Percentiles rank a stretch among this genome's conserved stretches.
phyloP scores from a whole-genome alignment of 192 early-diverging fungal species.

The Umbelopsis sp. region DNA sequence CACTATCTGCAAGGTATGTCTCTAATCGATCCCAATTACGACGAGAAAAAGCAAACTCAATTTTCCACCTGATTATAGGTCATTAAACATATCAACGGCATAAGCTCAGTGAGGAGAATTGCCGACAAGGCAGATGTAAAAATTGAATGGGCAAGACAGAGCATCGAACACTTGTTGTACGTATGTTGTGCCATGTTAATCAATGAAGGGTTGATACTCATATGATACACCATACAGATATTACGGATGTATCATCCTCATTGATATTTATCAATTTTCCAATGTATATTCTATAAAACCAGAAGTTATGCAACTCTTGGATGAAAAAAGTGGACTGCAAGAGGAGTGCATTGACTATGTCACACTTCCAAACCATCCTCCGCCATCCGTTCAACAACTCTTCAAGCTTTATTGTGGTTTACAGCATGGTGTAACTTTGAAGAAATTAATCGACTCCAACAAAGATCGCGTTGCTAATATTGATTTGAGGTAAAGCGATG shows the following conservation, averaged over 20 bases:
- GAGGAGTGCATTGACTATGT: constrained; percentile 82
- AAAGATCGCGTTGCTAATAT: constrained; percentile 65
- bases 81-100: constrained; percentile 81
- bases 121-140: constrained; percentile 80
- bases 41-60: too few relatives aligned
- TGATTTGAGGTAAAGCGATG: constrained; percentile 72
- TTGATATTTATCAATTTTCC: constrained; percentile 95
- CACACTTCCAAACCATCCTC: constrained; percentile 49
- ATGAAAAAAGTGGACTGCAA: constrained; percentile 64
- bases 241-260: constrained; percentile 88
- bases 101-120: constrained; percentile 82
- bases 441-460: constrained; percentile 87
- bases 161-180: constrained; percentile 90
- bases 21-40: neutral
- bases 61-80: constrained; percentile 42
- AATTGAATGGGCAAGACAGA: constrained; percentile 70
- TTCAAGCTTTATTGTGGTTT: constrained; percentile 81
- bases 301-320: constrained; percentile 63
- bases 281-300: constrained; percentile 83
- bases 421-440: constrained; percentile 75
- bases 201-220: neutral
- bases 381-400: constrained; percentile 68
- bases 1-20: constrained; percentile 67
- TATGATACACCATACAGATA: constrained; percentile 47
- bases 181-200: constrained; percentile 8